phyloP scores from a whole-genome alignment of 352 stramenopile species.

The Globisporangium spinosum region DNA sequence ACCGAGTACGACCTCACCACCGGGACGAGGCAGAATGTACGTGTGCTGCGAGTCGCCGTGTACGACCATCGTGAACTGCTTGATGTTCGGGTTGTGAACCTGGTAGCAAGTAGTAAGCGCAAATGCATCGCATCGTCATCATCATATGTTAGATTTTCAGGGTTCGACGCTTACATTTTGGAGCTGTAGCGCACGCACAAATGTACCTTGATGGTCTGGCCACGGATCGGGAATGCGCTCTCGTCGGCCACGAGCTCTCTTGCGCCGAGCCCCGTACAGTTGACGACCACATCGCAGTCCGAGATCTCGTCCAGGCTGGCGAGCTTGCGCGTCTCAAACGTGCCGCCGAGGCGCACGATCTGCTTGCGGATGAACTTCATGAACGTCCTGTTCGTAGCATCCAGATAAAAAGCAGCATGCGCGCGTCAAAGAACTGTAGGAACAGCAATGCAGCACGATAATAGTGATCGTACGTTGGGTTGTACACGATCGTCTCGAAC shows the following conservation, averaged over 20 bases:
- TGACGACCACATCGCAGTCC: slow-evolving; percentile 50
- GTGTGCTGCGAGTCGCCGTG: slow-evolving; percentile 44
- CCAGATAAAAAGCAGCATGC: not conserved
- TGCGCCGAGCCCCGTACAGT: slow-evolving; percentile 54
- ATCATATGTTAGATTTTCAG: not conserved
- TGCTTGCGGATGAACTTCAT: slow-evolving; percentile 50
- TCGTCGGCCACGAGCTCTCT: slow-evolving; percentile 42
- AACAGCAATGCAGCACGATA: not conserved
- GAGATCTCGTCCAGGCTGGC: slow-evolving; percentile 29
- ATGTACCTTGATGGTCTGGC: slow-evolving; percentile 52
- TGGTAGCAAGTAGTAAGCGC: slow-evolving; percentile 4
- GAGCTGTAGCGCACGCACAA: not conserved
- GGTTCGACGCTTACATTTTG: not conserved
- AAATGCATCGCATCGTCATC: not conserved
- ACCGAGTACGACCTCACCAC: slow-evolving; percentile 58
- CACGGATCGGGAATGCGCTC: slow-evolving; percentile 48
- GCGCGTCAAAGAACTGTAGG: not conserved
- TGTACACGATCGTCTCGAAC: slow-evolving; percentile 68
- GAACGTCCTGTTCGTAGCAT: slow-evolving; percentile 28
- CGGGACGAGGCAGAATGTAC: slow-evolving; percentile 63
- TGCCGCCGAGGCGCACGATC: slow-evolving; percentile 39
- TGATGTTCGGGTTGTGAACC: slow-evolving; percentile 48
- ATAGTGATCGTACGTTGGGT: slow-evolving; percentile 29
- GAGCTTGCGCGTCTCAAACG: slow-evolving; percentile 46
- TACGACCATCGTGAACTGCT: slow-evolving; percentile 45